Conservation (phyloP, 176 grass and related monocot species). For the Cymbopogon citratus region DNA sequence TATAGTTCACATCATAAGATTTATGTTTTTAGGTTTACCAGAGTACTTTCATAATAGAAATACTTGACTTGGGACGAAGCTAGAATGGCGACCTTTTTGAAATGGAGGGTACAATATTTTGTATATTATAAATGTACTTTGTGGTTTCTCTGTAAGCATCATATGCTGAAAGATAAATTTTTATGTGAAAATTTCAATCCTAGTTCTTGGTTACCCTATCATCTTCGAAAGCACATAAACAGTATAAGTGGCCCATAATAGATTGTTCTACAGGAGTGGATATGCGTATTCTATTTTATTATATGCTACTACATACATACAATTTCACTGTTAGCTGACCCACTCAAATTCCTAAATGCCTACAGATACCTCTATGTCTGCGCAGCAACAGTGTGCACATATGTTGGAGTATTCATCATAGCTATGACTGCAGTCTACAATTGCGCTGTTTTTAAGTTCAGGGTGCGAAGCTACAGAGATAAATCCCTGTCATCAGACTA, state of each 20-base stretch:
- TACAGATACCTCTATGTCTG: slow-evolving; percentile 87
- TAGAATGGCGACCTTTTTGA: no score
- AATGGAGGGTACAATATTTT: neutral
- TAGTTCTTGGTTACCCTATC: neutral
- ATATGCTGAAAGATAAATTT: neutral
- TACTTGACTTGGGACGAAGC: no score
- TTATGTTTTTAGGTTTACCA: no score
- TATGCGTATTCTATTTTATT: neutral
- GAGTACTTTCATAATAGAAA: no score
- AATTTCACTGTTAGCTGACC: neutral
- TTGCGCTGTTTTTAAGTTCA: slow-evolving; percentile 34
- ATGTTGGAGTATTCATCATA: slow-evolving; percentile 59
- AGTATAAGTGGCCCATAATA: neutral
- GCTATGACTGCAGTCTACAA: slow-evolving; percentile 43
- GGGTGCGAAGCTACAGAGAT: slow-evolving; percentile 15
- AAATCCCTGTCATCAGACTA: neutral
- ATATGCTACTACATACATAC: neutral
- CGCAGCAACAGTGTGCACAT: slow-evolving; percentile 74
- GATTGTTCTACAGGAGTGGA: neutral
- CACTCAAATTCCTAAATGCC: neutral
- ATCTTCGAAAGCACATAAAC: no score
- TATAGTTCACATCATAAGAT: neutral
- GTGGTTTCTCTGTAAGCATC: neutral
- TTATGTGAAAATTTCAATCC: neutral
- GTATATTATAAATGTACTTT: neutral